Conservation (phyloP, 139 green algal species). For the Klebsormidium nitens region DNA sequence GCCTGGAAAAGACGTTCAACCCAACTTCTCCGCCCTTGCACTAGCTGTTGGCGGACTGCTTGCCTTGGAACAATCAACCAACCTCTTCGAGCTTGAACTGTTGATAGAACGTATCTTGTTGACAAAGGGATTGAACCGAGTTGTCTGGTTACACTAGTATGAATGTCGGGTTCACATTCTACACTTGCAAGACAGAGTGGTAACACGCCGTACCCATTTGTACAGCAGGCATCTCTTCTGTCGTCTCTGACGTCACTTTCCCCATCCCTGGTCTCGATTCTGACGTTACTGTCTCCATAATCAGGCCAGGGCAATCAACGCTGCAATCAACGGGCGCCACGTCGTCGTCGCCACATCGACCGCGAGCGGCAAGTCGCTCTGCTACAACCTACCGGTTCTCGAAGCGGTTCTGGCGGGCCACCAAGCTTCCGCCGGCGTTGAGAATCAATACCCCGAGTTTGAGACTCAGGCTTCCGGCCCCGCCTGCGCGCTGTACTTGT, state of each 20-base stretch:
- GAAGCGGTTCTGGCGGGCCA: slow-evolving; percentile 44
- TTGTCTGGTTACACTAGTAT: background rate
- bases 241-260: background rate
- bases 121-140: background rate
- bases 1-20: no score
- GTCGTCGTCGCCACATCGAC: slow-evolving; percentile 83
- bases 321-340: slow-evolving; percentile 47
- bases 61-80: no score
- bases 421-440: no score
- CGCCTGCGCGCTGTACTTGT: slow-evolving; percentile 79
- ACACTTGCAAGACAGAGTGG: background rate
- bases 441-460: background rate
- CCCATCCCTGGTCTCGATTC: no score
- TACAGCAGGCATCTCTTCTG: background rate
- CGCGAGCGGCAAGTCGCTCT: slow-evolving; percentile 85
- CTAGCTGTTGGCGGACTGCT: no score
- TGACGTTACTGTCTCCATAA: slow-evolving; percentile 28
- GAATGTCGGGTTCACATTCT: background rate
- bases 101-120: background rate
- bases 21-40: no score
- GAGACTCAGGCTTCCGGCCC: background rate
- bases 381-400: slow-evolving; percentile 78
- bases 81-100: no score
- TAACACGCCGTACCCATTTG: background rate
- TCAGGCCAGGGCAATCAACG: slow-evolving; percentile 54